Percentiles rank a stretch among this genome's conserved stretches.
Evolutionary conservation across 345 rosid genomes (phyloP).

Genomic region (Salix brachista): DNA sequence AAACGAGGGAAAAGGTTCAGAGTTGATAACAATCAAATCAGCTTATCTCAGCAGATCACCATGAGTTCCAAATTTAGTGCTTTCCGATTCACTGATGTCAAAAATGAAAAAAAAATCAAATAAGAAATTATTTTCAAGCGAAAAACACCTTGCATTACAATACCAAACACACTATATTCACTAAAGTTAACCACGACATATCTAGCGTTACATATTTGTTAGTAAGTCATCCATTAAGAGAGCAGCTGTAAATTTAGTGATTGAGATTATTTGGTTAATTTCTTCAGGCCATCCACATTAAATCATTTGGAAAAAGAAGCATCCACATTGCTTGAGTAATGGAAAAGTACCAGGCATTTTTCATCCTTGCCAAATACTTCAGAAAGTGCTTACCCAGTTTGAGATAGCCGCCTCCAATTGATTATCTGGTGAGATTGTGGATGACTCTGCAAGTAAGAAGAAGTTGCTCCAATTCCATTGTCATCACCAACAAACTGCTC

Average conservation of each 20-base stretch:
- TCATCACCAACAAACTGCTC: conserved; percentile 78
- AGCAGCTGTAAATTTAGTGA: background rate
- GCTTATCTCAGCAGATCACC: background rate
- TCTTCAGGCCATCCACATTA: conserved; percentile 3
- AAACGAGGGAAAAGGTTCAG: conserved; percentile 8
- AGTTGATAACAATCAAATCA: conserved; percentile 2
- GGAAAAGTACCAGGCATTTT: background rate
- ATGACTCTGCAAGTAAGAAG: conserved; percentile 82
- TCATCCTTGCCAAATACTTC: background rate
- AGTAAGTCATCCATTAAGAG: background rate
- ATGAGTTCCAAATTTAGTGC: background rate
- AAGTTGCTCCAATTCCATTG: conserved; percentile 60
- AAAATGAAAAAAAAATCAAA: too few species aligned
- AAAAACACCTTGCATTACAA: too few species aligned
- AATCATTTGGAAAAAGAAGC: conserved; percentile 9
- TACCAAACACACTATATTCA: background rate
- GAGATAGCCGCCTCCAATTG: conserved; percentile 83
- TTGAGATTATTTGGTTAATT: background rate
- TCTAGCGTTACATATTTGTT: background rate
- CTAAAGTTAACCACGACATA: background rate
- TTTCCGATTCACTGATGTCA: too few species aligned
- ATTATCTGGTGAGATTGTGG: conserved; percentile 73
- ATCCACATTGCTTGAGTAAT: background rate
- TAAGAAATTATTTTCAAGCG: too few species aligned
- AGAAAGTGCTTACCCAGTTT: conserved; percentile 46